Percentiles rank a stretch among this genome's conserved stretches.
These are phyloP conservation scores for Fusarium xyrophilum DNA, from an alignment of 2,329 filamentous ascomycete species.

Conservation along the genomic window DNA sequence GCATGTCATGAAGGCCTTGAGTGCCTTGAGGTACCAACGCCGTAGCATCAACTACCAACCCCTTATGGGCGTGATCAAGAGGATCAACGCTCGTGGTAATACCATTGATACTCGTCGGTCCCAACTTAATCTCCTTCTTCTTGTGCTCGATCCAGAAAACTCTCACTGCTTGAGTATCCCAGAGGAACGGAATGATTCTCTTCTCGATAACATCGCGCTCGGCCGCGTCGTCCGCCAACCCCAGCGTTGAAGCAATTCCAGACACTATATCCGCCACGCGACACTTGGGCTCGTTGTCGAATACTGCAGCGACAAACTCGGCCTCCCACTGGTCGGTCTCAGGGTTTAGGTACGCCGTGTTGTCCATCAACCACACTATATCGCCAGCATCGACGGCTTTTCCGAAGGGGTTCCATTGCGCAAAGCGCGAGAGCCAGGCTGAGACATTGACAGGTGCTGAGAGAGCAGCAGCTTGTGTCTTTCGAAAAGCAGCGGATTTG, in stretches of 20 bases:
- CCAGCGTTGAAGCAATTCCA: constrained; percentile 72
- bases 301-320: constrained; percentile 84
- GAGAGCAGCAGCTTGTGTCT: constrained; percentile 46
- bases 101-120: constrained; percentile 75
- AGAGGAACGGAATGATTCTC: constrained; percentile 78
- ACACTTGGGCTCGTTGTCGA: constrained; percentile 73
- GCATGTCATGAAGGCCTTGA: constrained; percentile 66
- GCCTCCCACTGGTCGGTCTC: constrained; percentile 70
- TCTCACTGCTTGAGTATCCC: constrained; percentile 74
- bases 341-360: constrained; percentile 74
- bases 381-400: constrained; percentile 69
- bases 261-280: constrained; percentile 72
- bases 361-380: constrained; percentile 88
- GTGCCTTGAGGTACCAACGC: constrained; percentile 60
- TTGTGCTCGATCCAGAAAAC: constrained; percentile 70
- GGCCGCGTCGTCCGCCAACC: constrained; percentile 66
- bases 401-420: constrained; percentile 63
- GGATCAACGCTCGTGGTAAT: constrained; percentile 70
- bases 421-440: constrained; percentile 56
- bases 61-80: constrained; percentile 57
- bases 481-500: constrained; percentile 42
- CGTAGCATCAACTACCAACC: constrained; percentile 53
- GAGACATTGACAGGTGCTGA: constrained; percentile 32
- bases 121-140: constrained; percentile 60
- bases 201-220: constrained; percentile 67